These are phyloP conservation scores for Fusarium beomiforme DNA, from an alignment of 2,329 filamentous ascomycete genomes.

Conservation along the genomic window DNA sequence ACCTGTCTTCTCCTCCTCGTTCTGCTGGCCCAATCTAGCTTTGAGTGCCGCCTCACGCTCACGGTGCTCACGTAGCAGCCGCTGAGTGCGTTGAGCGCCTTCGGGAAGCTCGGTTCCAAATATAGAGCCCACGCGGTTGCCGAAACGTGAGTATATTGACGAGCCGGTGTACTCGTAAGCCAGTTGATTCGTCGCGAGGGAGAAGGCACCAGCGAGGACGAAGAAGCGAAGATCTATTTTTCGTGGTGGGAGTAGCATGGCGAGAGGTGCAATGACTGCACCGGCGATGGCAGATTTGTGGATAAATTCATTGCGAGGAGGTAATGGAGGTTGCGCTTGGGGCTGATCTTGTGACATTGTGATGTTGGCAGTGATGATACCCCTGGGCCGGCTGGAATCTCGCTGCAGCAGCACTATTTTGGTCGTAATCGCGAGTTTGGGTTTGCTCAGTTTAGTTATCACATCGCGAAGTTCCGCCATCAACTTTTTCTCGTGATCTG, in stretches of 20 bases:
- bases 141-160: constrained; percentile 61
- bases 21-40: constrained; percentile 23
- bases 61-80: constrained; percentile 58
- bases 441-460: background rate
- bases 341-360: constrained; percentile 45
- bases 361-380: background rate
- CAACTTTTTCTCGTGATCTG: constrained; percentile 27
- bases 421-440: constrained; percentile 9
- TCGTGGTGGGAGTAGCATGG: constrained; percentile 62
- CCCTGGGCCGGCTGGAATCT: background rate
- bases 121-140: constrained; percentile 55
- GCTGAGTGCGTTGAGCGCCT: constrained; percentile 59
- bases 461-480: constrained; percentile 17
- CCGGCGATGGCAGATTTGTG: constrained; percentile 61
- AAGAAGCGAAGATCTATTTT: constrained; percentile 61
- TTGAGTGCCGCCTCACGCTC: constrained; percentile 50
- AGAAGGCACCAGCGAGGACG: constrained; percentile 60
- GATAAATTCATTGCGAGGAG: constrained; percentile 50
- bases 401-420: background rate
- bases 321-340: constrained; percentile 42
- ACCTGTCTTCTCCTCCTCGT: constrained; percentile 46
- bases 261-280: constrained; percentile 58
- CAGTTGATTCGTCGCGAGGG: constrained; percentile 65
- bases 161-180: constrained; percentile 65
- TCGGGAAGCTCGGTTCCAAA: constrained; percentile 67